These are phyloP conservation scores for Brettanomyces sp. DNA, from an alignment of 805 yeast species.

Conservation along the genomic window DNA sequence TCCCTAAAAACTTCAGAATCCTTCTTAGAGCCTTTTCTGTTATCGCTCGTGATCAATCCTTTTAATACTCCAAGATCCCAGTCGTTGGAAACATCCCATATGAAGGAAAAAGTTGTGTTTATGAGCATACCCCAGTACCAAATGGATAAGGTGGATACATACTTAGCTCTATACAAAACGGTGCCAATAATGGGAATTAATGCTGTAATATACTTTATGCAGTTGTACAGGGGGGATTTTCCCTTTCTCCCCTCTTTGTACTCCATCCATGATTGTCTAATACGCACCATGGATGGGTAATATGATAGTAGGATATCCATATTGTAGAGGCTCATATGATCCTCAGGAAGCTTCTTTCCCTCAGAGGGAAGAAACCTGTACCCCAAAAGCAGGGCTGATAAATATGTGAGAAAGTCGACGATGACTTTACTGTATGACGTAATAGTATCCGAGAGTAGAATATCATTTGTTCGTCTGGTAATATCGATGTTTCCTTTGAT, in stretches of 20 bases:
- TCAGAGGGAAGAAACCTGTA: slow-evolving; percentile 26
- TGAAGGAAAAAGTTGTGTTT: slow-evolving; percentile 69
- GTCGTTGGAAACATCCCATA: slow-evolving; percentile 87
- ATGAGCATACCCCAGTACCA: slow-evolving; percentile 41
- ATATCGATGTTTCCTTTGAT: slow-evolving; percentile 50
- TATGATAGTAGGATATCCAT: slow-evolving; percentile 23
- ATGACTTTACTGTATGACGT: slow-evolving; percentile 73
- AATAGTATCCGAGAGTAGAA: slow-evolving; percentile 73
- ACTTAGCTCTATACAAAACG: slow-evolving; percentile 18
- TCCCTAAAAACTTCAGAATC: slow-evolving; percentile 20
- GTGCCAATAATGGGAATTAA: slow-evolving; percentile 41
- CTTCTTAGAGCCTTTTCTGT: neutral
- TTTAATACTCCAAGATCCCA: slow-evolving; percentile 67
- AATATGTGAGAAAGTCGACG: slow-evolving; percentile 56
- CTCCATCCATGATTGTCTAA: slow-evolving; percentile 76
- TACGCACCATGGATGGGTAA: slow-evolving; percentile 66
- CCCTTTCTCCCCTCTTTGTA: slow-evolving; percentile 35
- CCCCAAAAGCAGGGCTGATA: slow-evolving; percentile 35
- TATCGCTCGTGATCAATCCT: slow-evolving; percentile 12
- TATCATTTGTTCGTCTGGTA: slow-evolving; percentile 64
- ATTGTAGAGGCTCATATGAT: slow-evolving; percentile 20
- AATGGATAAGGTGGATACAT: slow-evolving; percentile 21
- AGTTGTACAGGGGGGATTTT: slow-evolving; percentile 54
- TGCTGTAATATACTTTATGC: slow-evolving; percentile 64
- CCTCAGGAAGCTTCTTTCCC: slow-evolving; percentile 19